These are phyloP conservation scores for Daldinia bambusicola DNA, from an alignment of 495 filamentous ascomycete species.

Conservation along the genomic window DNA sequence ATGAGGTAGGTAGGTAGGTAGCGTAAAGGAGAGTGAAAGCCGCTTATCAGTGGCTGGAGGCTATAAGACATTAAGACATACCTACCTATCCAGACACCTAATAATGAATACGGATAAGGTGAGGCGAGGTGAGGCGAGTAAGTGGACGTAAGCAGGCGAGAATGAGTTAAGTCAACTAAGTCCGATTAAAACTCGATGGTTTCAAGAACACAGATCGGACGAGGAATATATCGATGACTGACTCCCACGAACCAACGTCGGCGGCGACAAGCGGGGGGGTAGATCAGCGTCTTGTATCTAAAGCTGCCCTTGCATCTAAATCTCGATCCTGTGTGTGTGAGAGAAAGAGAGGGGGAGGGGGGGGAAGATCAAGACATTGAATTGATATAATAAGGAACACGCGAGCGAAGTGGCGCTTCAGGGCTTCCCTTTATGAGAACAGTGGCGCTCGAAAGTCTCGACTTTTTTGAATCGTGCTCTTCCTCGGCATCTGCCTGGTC, in stretches of 20 bases:
- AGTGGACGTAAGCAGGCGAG: too few relatives aligned
- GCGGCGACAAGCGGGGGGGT: neutral
- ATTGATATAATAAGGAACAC: slow-evolving; percentile 4
- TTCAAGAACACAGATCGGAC: neutral
- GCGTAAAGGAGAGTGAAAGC: too few relatives aligned
- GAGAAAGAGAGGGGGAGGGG: neutral
- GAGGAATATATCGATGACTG: neutral
- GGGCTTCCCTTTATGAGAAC: slow-evolving; percentile 19
- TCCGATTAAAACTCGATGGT: neutral
- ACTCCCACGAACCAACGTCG: neutral
- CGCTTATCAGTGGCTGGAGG: too few relatives aligned
- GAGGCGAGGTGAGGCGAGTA: too few relatives aligned
- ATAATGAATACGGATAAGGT: too few relatives aligned
- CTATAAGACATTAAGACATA: too few relatives aligned
- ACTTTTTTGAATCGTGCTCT: slow-evolving; percentile 9
- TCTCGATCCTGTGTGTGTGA: slow-evolving; percentile 18
- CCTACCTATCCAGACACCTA: too few relatives aligned
- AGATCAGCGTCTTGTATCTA: neutral
- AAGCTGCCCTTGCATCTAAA: slow-evolving; percentile 12
- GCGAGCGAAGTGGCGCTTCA: slow-evolving; percentile 18
- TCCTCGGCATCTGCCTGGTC: slow-evolving; percentile 7
- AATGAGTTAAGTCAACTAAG: neutral
- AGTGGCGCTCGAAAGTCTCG: slow-evolving; percentile 22
- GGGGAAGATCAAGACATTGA: neutral
- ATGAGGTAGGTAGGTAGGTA: too few relatives aligned